Evolutionary conservation across 1,139 yeast species (phyloP), one percentile per base, ranked within the genome.

Genomic region (Blastobotrys buckinghamii): DNA sequence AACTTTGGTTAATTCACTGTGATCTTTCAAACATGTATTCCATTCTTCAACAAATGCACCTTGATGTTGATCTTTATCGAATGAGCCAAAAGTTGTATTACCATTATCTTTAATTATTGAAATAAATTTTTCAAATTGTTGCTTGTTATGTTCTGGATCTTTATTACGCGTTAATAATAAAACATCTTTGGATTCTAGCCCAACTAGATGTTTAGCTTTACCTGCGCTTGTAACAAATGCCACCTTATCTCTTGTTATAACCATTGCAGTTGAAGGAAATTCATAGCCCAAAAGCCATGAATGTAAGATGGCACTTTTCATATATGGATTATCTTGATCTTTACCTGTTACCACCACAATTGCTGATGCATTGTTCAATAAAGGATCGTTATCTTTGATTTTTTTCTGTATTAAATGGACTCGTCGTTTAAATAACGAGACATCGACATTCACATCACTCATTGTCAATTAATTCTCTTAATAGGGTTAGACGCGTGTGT

Each of bases 251-350:
- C 77, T 75, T 6, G 86, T 78, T 52, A 90, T 71, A 47, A 77
- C 80, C 51, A 92, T 69, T 39, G 82, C 82, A 1, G 97, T 89
- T 50, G 95, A 94, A 20, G 96, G 95, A 63, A 92, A 90, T 64
- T 94, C 97, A 64, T 90, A 92, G 6, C 97, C 97, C 51, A 92
- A 72, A 51, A 92, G 72, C 97, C 97, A 92, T 45, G 84, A 60
- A 65, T 90, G 97, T 44, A 90, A 69, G 44, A 86, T 85, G 0
- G 96, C 83, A 12, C 96, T 84, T 67, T 88, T 88, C 63, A 86
- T 88, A 68, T 88, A 90, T 41, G 96, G 95, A 64, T 89, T 86
- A 54, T 84, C 92, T 51, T 86, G 94, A 61, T 86, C 89, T 10
- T 92, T 86, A 10, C 97, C 97, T 45, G 85, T 83, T 12, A 86